Percentiles rank a stretch among this genome's conserved stretches.
Conservation (phyloP, 306 rosid species). For the Sophora flavescens region DNA sequence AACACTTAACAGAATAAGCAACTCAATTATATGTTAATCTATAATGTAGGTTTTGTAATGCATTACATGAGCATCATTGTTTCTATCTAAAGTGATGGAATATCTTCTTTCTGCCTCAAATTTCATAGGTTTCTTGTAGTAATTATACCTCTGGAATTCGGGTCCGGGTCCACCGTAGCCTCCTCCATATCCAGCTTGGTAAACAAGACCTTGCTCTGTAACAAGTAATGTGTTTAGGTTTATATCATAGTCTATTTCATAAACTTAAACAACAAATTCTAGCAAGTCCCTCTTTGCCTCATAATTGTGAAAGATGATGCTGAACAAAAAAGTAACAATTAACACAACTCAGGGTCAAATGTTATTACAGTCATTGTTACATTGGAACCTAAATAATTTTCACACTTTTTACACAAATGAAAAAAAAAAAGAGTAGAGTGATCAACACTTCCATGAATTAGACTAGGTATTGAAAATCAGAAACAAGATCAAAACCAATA, state of each 20-base stretch:
- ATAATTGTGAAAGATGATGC: constrained; percentile 8
- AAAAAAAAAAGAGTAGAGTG: neutral
- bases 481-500: constrained; percentile 41
- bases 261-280: constrained; percentile 29
- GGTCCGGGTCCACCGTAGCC: constrained; percentile 54
- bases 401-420: neutral
- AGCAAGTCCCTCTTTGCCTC: neutral
- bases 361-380: neutral
- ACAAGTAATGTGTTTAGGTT: constrained; percentile 33
- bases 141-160: constrained; percentile 65
- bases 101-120: neutral
- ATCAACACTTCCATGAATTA: constrained; percentile 1
- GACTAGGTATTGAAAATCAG: constrained; percentile 28
- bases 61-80: neutral
- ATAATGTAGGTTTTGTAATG: constrained; percentile 6
- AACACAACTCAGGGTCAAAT: neutral
- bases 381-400: neutral
- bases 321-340: neutral
- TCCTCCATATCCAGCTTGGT: constrained; percentile 78
- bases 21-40: neutral
- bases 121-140: neutral
- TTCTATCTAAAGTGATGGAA: neutral
- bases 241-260: neutral
- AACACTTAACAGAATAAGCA: neutral
- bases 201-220: constrained; percentile 74